Conservation (phyloP, 768 basidiomycete species). For the Hysterangium stoloniferum region DNA sequence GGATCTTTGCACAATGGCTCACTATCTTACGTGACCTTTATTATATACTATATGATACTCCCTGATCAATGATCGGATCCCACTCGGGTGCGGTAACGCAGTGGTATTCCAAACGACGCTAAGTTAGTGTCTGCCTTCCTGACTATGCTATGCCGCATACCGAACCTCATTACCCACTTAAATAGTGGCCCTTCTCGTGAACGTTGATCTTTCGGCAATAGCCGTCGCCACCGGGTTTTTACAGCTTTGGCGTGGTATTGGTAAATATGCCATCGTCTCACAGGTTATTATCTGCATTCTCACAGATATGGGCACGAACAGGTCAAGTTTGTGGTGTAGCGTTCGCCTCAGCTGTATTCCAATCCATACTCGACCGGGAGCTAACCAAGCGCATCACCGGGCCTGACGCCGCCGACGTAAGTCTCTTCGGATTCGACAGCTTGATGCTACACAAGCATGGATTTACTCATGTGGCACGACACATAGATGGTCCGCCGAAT, state of each 20-base stretch:
- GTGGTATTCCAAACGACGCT: constrained; percentile 64
- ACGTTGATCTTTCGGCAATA: constrained; percentile 54
- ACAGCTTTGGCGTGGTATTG: constrained; percentile 59
- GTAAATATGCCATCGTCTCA: constrained; percentile 26
- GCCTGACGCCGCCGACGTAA: constrained; percentile 47
- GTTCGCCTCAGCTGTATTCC: constrained; percentile 59
- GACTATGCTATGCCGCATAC: no score
- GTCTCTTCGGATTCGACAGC: constrained; percentile 12
- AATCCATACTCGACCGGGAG: constrained; percentile 46
- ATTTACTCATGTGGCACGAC: no score
- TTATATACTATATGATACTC: not conserved
- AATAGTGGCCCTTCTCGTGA: constrained; percentile 55
- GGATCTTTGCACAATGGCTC: constrained; percentile 45
- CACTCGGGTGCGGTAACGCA: constrained; percentile 68
- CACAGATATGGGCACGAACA: constrained; percentile 17
- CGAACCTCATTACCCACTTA: no score
- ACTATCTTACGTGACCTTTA: constrained; percentile 47
- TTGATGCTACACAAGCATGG: no score
- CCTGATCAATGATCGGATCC: constrained; percentile 35
- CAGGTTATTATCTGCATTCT: not conserved
- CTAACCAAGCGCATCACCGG: constrained; percentile 45
- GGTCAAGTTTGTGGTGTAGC: constrained; percentile 72
- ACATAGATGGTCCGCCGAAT: constrained; percentile 50
- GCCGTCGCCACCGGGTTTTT: constrained; percentile 65
- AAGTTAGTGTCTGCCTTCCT: constrained; percentile 42